Base-by-base conservation (phyloP, 2,329 filamentous ascomycete species). In the Aspergillus ibericus region DNA sequence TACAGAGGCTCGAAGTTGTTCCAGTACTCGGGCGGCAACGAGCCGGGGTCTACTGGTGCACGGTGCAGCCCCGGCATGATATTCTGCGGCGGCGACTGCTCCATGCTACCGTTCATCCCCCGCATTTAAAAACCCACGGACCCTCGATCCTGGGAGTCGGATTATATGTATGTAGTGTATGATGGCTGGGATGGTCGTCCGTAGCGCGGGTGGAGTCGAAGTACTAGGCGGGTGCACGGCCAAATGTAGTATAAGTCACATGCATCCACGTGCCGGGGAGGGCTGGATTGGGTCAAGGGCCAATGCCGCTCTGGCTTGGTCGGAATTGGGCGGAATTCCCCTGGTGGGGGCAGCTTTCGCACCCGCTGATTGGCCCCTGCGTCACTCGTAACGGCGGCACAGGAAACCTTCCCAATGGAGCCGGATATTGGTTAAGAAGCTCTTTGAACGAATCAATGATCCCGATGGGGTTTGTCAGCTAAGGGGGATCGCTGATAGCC, bases 1-100 rank as follows among this genome's bases (percentile, higher is more conserved):
- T 74, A 77, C 36, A 76, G 55, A 6, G 70, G 52, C 48, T 74
- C 74, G 50, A 77, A 66, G 13, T 60, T 67, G 56, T 66, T 68
- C 76, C 76, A 78, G 60, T 73, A 77, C n/a, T 76, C 75, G 9
- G 69, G 53, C 16, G 68, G 63, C 15, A 75, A 62, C 20, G 67
- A 62, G 32, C 60, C 62, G 22, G 70, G 62, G 35, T 67, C 62
- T 59, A 70, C 68, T 53, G 70, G 55, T 27, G 64, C 63, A 62
- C 68, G 66, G 27, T 67, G 66, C 59, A 72, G 54, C 42, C 70
- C 68, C 49, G 69, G 67, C 61, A 72, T 64, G 32, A 68, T 59
- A 54, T 67, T 70, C 47, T 70, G 67, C 29, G 69, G 61, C 40
- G 72, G 63, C 16, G 68, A 67, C 63, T 71, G 72, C 63, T 77